phyloP scores from a whole-genome alignment of 2,329 filamentous ascomycete species.

The Paecilomyces formosus region DNA sequence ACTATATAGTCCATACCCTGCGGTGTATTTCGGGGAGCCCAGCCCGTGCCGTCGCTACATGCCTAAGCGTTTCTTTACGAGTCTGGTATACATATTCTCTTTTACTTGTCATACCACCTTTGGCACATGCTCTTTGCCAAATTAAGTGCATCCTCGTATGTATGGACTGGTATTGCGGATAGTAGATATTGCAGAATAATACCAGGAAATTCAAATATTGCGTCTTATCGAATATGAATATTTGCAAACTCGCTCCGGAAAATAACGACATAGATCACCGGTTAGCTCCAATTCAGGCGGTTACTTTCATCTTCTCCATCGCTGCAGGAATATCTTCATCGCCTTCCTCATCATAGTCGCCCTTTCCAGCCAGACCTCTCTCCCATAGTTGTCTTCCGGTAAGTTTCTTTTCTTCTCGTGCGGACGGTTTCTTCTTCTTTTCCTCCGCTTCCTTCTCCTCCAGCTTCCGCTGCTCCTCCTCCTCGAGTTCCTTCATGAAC shows the following conservation, averaged over 20 bases:
- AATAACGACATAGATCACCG: background rate
- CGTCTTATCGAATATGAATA: background rate
- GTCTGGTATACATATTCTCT: background rate
- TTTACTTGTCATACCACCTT: background rate
- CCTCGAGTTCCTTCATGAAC: slow-evolving; percentile 76
- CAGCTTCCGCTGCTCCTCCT: slow-evolving; percentile 54
- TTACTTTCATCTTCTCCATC: slow-evolving; percentile 66
- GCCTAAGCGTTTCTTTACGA: background rate
- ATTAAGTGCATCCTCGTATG: background rate
- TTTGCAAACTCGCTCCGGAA: background rate
- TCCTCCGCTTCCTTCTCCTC: slow-evolving; percentile 72
- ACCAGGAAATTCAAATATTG: background rate
- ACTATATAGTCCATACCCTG: background rate
- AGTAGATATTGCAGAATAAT: background rate
- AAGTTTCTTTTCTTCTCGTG: slow-evolving; percentile 58
- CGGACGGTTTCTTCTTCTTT: slow-evolving; percentile 68
- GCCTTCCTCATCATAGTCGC: slow-evolving; percentile 58
- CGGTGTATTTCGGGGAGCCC: background rate
- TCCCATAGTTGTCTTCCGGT: slow-evolving; percentile 75
- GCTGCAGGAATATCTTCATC: slow-evolving; percentile 55
- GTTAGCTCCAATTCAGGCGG: slow-evolving; percentile 35
- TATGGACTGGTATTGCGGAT: background rate
- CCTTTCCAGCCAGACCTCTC: slow-evolving; percentile 59
- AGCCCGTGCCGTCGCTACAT: background rate
- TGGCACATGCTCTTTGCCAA: background rate